Percentiles rank a stretch among this genome's conserved stretches.
These are phyloP conservation scores for Fusarium nisikadoi DNA, from an alignment of 2,329 filamentous ascomycete species.

Conservation along the genomic window DNA sequence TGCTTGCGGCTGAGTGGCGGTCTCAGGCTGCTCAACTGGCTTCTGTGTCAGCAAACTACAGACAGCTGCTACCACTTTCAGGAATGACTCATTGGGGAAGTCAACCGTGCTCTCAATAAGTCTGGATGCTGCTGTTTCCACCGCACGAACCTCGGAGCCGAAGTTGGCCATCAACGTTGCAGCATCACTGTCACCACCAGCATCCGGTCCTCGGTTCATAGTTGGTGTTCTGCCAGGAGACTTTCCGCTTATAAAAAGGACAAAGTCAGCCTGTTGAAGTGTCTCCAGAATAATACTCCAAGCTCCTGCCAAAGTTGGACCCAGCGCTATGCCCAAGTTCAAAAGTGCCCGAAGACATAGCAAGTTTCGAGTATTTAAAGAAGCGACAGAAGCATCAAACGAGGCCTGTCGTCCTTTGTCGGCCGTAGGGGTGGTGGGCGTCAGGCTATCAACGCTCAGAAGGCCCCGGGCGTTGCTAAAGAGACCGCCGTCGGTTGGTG, in stretches of 20 bases:
- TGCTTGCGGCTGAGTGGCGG: slow-evolving; percentile 20
- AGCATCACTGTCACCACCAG: slow-evolving; percentile 62
- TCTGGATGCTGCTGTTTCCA: slow-evolving; percentile 86
- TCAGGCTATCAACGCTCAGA: slow-evolving; percentile 77
- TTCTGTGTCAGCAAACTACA: slow-evolving; percentile 72
- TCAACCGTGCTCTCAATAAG: slow-evolving; percentile 92
- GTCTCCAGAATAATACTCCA: slow-evolving; percentile 95
- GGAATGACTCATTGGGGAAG: slow-evolving; percentile 85
- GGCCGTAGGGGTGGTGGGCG: slow-evolving; percentile 62
- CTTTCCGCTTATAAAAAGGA: slow-evolving; percentile 75
- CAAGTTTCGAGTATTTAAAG: slow-evolving; percentile 87
- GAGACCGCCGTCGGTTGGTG: slow-evolving; percentile 65
- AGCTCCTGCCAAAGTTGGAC: slow-evolving; percentile 83
- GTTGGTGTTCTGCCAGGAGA: slow-evolving; percentile 63
- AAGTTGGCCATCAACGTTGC: slow-evolving; percentile 71
- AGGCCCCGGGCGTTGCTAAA: slow-evolving; percentile 78
- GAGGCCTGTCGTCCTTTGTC: slow-evolving; percentile 71
- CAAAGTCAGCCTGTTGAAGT: slow-evolving; percentile 89
- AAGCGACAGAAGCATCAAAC: slow-evolving; percentile 62
- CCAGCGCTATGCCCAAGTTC: slow-evolving; percentile 95
- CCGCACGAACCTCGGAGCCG: slow-evolving; percentile 82
- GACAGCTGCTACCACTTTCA: slow-evolving; percentile 79
- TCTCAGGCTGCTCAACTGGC: slow-evolving; percentile 37
- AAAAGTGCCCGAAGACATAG: slow-evolving; percentile 89
- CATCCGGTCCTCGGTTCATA: slow-evolving; percentile 58